Percentiles rank a stretch among this genome's conserved stretches.
These are phyloP conservation scores for Yamadazyma songkhlaensis DNA, from an alignment of 1,139 yeast species.

Conservation along the genomic window DNA sequence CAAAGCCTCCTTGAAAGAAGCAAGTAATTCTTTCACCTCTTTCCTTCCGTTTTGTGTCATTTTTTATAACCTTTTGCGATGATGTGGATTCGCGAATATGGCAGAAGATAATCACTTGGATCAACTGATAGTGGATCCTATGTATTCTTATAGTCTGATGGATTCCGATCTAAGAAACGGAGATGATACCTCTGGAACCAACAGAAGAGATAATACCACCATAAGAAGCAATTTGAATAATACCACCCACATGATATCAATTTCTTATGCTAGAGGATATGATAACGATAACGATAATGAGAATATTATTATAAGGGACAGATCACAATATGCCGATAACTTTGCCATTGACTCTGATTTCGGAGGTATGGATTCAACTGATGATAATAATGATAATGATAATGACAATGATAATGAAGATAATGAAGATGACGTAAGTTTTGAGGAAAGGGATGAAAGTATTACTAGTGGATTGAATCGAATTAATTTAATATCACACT, in stretches of 20 bases:
- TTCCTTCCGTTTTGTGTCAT: constrained; percentile 14
- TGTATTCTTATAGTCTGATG: neutral
- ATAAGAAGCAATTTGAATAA: no score
- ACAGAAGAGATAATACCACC: no score
- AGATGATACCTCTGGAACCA: neutral
- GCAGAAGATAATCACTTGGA: neutral
- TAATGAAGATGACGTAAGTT: constrained; percentile 1
- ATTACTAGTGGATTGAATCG: constrained; percentile 6
- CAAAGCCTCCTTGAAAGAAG: constrained; percentile 35
- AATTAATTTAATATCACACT: constrained; percentile 6
- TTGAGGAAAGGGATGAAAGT: constrained; percentile 1
- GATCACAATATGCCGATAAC: no score
- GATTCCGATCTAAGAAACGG: neutral
- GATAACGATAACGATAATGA: neutral
- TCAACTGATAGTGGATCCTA: neutral
- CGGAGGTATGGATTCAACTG: neutral
- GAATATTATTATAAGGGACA: neutral
- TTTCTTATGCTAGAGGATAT: no score
- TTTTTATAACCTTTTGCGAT: neutral
- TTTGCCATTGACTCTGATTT: neutral
- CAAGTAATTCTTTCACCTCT: constrained; percentile 27
- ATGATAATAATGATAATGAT: neutral
- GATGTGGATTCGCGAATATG: neutral
- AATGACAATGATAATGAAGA: neutral
- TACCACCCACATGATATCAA: no score